These are phyloP conservation scores for Malassezia dermatis DNA, from an alignment of 1,284 basidiomycete species.

Conservation along the genomic window DNA sequence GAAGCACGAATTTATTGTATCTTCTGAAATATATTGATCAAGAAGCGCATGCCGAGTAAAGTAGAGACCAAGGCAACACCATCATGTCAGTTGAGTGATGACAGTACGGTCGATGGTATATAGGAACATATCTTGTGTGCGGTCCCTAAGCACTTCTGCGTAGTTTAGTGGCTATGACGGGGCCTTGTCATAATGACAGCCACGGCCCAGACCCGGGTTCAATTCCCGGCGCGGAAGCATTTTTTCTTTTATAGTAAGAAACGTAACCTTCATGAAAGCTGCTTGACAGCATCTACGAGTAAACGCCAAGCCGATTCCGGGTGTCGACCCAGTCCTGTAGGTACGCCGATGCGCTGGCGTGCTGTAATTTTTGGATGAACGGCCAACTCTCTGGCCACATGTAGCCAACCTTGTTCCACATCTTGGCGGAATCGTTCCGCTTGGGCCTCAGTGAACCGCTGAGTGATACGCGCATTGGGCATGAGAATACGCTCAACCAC, in stretches of 20 bases:
- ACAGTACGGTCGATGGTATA: background rate
- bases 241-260: too few relatives aligned
- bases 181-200: slow-evolving; percentile 15
- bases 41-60: too few relatives aligned
- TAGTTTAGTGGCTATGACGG: slow-evolving; percentile 23
- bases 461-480: slow-evolving; percentile 18
- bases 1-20: too few relatives aligned
- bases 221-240: slow-evolving; percentile 22
- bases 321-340: slow-evolving; percentile 21
- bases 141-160: slow-evolving; percentile 16
- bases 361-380: background rate
- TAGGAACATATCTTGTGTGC: too few relatives aligned
- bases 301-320: slow-evolving; percentile 26
- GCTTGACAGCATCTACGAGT: slow-evolving; percentile 7
- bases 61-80: too few relatives aligned
- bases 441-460: slow-evolving; percentile 4
- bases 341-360: background rate
- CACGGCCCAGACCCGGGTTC: slow-evolving; percentile 21
- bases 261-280: background rate
- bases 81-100: background rate
- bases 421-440: slow-evolving; percentile 22
- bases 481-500: slow-evolving; percentile 40
- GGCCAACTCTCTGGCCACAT: slow-evolving; percentile 22
- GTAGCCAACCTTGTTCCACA: slow-evolving; percentile 32
- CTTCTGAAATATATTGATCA: too few relatives aligned